Percentiles rank a stretch among this genome's conserved stretches.
phyloP scores from a whole-genome alignment of 768 basidiomycete species.

The Botryobasidium botryosum region DNA sequence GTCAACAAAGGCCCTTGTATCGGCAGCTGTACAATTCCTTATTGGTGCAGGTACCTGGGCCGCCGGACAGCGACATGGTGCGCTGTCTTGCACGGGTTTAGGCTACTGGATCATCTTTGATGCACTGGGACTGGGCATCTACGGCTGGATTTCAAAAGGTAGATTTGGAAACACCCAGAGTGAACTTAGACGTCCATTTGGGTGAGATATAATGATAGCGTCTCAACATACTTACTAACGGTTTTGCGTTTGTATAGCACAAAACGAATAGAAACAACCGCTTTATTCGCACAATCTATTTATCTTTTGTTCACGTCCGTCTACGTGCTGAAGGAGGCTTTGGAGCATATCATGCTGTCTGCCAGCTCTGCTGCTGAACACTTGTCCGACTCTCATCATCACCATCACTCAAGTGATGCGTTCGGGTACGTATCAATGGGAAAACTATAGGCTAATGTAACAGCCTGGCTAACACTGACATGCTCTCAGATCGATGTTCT shows the following conservation, averaged over 20 bases:
- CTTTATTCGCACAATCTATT: constrained; percentile 78
- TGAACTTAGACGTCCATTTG: constrained; percentile 29
- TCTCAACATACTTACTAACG: too few relatives aligned
- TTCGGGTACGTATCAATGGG: constrained; percentile 15
- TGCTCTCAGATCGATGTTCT: constrained; percentile 5
- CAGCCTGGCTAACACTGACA: not conserved
- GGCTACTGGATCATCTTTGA: constrained; percentile 98
- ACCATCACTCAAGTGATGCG: constrained; percentile 28
- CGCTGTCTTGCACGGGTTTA: constrained; percentile 71
- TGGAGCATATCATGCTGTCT: constrained; percentile 77
- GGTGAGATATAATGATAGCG: constrained; percentile 45
- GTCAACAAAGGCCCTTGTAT: constrained; percentile 14
- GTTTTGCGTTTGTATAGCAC: too few relatives aligned
- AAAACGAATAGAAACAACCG: constrained; percentile 44
- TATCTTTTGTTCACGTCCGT: constrained; percentile 90
- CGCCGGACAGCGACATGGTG: constrained; percentile 72
- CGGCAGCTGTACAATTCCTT: constrained; percentile 20
- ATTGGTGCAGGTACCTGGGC: constrained; percentile 58
- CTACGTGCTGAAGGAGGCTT: constrained; percentile 92
- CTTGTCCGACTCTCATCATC: constrained; percentile 26
- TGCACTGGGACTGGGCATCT: constrained; percentile 58
- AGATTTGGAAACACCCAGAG: constrained; percentile 15
- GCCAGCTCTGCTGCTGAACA: constrained; percentile 32
- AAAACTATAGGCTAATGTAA: too few relatives aligned
- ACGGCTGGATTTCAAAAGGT: too few relatives aligned